Conservation (phyloP, 257 asterid species). For the Eucommia ulmoides region DNA sequence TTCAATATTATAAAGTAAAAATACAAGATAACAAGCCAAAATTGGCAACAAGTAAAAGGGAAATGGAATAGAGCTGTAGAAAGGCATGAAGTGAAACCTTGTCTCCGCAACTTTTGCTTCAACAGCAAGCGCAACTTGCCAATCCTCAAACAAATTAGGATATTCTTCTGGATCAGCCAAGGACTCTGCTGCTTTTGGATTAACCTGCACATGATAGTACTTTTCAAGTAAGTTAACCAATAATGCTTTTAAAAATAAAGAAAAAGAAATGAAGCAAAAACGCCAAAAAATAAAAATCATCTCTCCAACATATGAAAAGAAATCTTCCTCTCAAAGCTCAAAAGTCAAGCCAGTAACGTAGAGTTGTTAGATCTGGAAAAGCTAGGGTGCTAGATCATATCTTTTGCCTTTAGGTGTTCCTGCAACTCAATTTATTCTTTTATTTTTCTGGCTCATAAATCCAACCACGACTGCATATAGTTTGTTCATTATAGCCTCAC, state of each 20-base stretch:
- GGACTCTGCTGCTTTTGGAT: conserved; percentile 89
- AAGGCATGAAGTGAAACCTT: conserved; percentile 10
- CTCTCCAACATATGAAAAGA: not conserved
- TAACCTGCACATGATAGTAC: conserved; percentile 35
- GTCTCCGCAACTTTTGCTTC: conserved; percentile 60
- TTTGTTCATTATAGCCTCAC: too few species aligned
- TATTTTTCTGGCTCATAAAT: too few species aligned
- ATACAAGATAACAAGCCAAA: not conserved
- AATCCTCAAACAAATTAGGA: conserved; percentile 79
- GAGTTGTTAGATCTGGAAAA: not conserved
- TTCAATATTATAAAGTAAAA: not conserved
- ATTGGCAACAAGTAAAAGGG: not conserved
- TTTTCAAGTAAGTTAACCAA: too few species aligned
- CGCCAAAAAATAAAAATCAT: not conserved
- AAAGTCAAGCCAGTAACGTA: not conserved
- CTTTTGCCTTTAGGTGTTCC: too few species aligned
- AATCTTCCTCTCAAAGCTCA: not conserved
- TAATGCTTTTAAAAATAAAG: not conserved
- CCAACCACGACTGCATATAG: too few species aligned
- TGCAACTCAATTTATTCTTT: too few species aligned
- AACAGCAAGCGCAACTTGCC: conserved; percentile 83
- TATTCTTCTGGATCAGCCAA: conserved; percentile 93
- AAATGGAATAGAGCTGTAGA: conserved; percentile 3
- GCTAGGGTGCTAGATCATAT: not conserved
- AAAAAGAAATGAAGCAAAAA: not conserved